A percentile compares a stretch with the other conserved stretches of the same genome.
phyloP scores from a whole-genome alignment of 2,329 filamentous ascomycete genomes.

The Neurospora sp. region DNA sequence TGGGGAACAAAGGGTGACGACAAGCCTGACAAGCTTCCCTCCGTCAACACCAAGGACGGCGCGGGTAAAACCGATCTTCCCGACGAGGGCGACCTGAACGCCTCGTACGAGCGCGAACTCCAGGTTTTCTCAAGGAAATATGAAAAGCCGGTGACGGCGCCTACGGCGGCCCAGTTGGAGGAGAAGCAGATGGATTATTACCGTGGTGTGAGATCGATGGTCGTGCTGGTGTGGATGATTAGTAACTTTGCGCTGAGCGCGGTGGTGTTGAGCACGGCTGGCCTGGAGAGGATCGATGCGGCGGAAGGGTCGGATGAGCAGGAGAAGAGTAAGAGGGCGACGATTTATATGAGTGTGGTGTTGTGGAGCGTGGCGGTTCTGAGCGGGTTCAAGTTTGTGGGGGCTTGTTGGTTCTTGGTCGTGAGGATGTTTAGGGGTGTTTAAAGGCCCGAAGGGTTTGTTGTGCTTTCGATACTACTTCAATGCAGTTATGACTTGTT shows the following conservation, averaged over 20 bases:
- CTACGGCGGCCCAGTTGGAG: constrained; percentile 43
- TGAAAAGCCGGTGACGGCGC: constrained; percentile 57
- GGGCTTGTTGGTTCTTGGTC: constrained; percentile 86
- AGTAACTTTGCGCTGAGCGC: constrained; percentile 85
- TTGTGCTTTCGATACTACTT: not conserved
- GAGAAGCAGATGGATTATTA: constrained; percentile 98
- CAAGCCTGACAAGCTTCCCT: constrained; percentile 83
- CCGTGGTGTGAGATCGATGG: constrained; percentile 84
- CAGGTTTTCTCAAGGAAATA: constrained; percentile 64
- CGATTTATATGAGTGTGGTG: constrained; percentile 78
- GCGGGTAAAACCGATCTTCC: constrained; percentile 88
- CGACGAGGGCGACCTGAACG: constrained; percentile 90
- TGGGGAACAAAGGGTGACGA: constrained; percentile 99
- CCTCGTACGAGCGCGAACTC: constrained; percentile 84
- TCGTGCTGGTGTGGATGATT: constrained; percentile 94
- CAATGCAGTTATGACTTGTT: not conserved
- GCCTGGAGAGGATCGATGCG: constrained; percentile 58
- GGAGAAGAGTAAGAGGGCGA: constrained; percentile 45
- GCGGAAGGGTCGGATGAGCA: constrained; percentile 30
- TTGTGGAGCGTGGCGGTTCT: constrained; percentile 82
- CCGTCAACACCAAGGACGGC: constrained; percentile 81
- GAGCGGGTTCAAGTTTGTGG: constrained; percentile 77
- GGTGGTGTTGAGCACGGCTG: constrained; percentile 76
- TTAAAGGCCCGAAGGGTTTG: constrained; percentile 22
- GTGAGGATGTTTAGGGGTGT: constrained; percentile 74